Conservation (phyloP, 768 basidiomycete genomes). For the Saitozyma podzolica region DNA sequence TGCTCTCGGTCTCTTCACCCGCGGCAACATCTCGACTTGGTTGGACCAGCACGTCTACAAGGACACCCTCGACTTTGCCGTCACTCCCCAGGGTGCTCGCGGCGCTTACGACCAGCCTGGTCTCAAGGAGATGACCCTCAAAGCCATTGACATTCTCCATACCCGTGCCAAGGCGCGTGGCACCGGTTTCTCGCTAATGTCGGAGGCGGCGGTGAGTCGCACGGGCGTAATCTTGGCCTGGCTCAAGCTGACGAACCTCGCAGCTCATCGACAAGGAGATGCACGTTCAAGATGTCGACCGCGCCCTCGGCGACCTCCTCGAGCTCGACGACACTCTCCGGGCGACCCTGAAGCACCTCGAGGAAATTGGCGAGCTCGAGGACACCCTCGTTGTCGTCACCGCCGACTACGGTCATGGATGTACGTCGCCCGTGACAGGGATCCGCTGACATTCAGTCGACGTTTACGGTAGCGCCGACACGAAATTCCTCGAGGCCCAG, state of each 20-base stretch:
- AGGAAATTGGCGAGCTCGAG: constrained; percentile 51
- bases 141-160: constrained; percentile 53
- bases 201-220: constrained; percentile 47
- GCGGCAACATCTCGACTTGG: constrained; percentile 52
- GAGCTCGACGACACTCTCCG: constrained; percentile 54
- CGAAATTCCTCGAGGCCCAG: constrained; percentile 46
- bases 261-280: constrained; percentile 41
- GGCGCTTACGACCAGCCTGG: constrained; percentile 51
- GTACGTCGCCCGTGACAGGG: constrained; percentile 10
- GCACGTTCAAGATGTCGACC: constrained; percentile 52
- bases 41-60: constrained; percentile 53
- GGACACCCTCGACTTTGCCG: constrained; percentile 20
- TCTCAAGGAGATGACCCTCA: constrained; percentile 55
- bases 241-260: too few relatives aligned
- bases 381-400: constrained; percentile 53
- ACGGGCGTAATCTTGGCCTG: too few relatives aligned
- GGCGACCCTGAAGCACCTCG: constrained; percentile 48
- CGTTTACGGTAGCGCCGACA: constrained; percentile 53
- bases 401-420: constrained; percentile 49
- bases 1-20: constrained; percentile 52
- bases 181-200: constrained; percentile 53
- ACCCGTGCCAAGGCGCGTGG: constrained; percentile 44
- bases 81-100: constrained; percentile 24
- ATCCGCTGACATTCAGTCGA: constrained; percentile 29
- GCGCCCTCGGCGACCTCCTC: constrained; percentile 54